phyloP scores from a whole-genome alignment of 2,329 filamentous ascomycete species.

The Atkinsonella hypoxylon region DNA sequence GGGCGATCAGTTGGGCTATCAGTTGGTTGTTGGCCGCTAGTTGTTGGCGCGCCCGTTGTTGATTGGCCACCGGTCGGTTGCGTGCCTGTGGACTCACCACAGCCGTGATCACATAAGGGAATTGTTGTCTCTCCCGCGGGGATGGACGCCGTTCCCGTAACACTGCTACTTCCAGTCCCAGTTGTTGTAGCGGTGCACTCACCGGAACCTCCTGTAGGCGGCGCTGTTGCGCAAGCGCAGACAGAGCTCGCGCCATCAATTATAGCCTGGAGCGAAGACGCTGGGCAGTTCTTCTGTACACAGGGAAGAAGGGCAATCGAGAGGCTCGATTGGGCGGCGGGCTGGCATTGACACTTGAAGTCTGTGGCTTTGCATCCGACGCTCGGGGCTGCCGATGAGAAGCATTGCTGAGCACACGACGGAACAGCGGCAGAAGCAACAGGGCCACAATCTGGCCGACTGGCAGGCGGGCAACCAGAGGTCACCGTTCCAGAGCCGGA shows the following conservation, averaged over 20 bases:
- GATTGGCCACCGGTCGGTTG: neutral
- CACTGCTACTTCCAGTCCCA: conserved; percentile 1
- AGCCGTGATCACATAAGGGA: neutral
- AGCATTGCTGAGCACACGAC: conserved; percentile 16
- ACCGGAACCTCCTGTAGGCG: conserved; percentile 1
- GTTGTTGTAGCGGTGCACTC: conserved; percentile 1
- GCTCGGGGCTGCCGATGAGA: conserved; percentile 13
- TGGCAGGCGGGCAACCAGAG: conserved; percentile 8
- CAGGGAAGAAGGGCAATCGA: conserved; percentile 16
- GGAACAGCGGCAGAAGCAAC: conserved; percentile 16
- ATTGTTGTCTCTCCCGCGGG: neutral
- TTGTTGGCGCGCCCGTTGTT: neutral
- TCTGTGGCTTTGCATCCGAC: conserved; percentile 16
- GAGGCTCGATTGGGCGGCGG: conserved; percentile 13
- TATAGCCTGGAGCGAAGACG: conserved; percentile 13
- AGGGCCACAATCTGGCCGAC: conserved; percentile 13
- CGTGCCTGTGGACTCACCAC: neutral
- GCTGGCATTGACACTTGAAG: conserved; percentile 17
- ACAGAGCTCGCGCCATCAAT: conserved; percentile 15
- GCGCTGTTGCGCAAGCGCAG: conserved; percentile 11
- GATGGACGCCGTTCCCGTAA: neutral
- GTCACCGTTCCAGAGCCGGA: neutral
- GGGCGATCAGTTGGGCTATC: neutral
- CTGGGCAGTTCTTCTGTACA: conserved; percentile 15
- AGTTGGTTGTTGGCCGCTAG: neutral